Evolutionary conservation across 345 rosid genomes (phyloP).

Genomic region (Acer negundo): DNA sequence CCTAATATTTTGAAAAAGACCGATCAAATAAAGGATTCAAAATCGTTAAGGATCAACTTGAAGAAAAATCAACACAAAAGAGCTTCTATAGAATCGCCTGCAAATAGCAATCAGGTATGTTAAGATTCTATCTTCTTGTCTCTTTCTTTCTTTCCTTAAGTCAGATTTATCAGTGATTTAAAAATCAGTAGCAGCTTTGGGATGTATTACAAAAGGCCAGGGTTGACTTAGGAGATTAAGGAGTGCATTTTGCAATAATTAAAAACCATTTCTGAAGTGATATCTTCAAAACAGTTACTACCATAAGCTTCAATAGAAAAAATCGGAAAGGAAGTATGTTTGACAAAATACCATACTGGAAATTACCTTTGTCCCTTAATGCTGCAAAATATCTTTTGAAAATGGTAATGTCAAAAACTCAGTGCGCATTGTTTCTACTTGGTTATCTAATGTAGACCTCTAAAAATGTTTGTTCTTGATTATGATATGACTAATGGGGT

Average conservation of each 20-base stretch:
- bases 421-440: too few species aligned
- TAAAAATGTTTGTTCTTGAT: neutral
- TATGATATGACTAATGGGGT: neutral
- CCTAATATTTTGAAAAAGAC: conserved; percentile 25
- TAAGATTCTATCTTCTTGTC: neutral
- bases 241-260: neutral
- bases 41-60: conserved; percentile 16
- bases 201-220: conserved; percentile 1
- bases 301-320: neutral
- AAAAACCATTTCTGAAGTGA: neutral
- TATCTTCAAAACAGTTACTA: neutral
- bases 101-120: conserved; percentile 40
- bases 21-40: conserved; percentile 25
- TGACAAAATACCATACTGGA: neutral
- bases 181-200: neutral
- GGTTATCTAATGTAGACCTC: neutral
- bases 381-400: neutral
- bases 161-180: conserved; percentile 1
- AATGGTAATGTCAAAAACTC: neutral
- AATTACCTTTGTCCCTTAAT: neutral
- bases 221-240: conserved; percentile 11
- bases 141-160: neutral
- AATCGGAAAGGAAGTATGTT: neutral
- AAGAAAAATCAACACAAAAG: conserved; percentile 32
- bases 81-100: conserved; percentile 31